Evolutionary conservation across 2,329 filamentous ascomycete genomes (phyloP).

Genomic region (Dichotomopilus funicola): DNA sequence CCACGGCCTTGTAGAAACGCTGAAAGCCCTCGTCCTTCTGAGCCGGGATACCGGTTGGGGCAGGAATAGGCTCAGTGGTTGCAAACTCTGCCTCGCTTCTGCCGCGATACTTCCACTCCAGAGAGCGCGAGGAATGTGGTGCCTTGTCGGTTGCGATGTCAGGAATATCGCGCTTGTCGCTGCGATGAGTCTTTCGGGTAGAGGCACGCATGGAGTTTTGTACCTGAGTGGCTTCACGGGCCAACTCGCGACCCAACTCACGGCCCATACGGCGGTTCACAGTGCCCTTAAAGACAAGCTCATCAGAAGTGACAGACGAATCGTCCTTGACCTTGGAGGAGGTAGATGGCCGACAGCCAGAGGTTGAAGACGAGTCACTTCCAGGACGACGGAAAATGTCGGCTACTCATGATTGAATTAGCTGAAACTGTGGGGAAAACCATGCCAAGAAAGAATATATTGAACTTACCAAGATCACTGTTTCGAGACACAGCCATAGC

Average conservation of each 20-base stretch:
- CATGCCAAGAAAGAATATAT: no score
- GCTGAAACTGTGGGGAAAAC: not conserved
- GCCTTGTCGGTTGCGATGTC: not conserved
- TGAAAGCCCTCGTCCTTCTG: slow-evolving; percentile 61
- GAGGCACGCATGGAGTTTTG: slow-evolving; percentile 11
- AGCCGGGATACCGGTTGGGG: slow-evolving; percentile 45
- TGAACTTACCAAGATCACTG: slow-evolving; percentile 35
- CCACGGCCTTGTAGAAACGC: slow-evolving; percentile 61
- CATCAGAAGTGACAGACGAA: slow-evolving; percentile 31
- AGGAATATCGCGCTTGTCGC: not conserved
- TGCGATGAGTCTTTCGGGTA: slow-evolving; percentile 5
- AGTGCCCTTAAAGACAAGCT: slow-evolving; percentile 34
- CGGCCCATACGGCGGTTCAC: slow-evolving; percentile 22
- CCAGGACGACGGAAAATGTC: slow-evolving; percentile 26
- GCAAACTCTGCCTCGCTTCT: slow-evolving; percentile 39
- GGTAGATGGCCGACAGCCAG: slow-evolving; percentile 1
- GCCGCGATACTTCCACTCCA: slow-evolving; percentile 39
- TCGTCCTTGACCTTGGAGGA: slow-evolving; percentile 27
- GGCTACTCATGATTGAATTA: slow-evolving; percentile 5
- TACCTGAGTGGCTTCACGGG: slow-evolving; percentile 7
- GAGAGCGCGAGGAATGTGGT: slow-evolving; percentile 17
- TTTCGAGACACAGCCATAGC: slow-evolving; percentile 22
- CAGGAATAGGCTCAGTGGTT: slow-evolving; percentile 43
- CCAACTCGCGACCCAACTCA: slow-evolving; percentile 9
- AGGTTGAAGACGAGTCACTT: slow-evolving; percentile 15